phyloP scores from a whole-genome alignment of 345 rosid genomes.

The Reutealis trisperma region DNA sequence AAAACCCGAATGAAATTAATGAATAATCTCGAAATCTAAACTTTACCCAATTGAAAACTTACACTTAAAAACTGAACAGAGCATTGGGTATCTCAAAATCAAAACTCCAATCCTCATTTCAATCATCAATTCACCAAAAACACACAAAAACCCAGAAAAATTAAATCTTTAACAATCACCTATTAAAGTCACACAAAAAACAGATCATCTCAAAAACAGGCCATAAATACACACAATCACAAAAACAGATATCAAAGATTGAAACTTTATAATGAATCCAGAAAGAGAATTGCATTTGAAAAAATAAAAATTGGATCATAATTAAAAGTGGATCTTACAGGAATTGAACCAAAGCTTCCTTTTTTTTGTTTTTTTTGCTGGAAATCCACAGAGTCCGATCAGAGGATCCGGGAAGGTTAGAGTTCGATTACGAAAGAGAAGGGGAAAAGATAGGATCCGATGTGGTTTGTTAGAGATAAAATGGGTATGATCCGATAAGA shows the following conservation, averaged over 20 bases:
- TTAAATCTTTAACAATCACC: neutral
- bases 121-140: neutral
- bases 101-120: neutral
- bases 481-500: slow-evolving; percentile 16
- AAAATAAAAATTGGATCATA: neutral
- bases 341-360: slow-evolving; percentile 12
- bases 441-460: slow-evolving; percentile 32
- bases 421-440: slow-evolving; percentile 14
- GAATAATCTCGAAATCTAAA: neutral
- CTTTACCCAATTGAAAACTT: neutral
- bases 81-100: neutral
- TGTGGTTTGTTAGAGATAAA: slow-evolving; percentile 4
- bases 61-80: neutral
- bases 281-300: neutral
- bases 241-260: neutral
- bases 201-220: neutral
- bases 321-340: slow-evolving; percentile 16
- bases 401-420: slow-evolving; percentile 59
- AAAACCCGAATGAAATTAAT: neutral
- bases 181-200: neutral
- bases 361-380: neutral
- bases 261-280: neutral
- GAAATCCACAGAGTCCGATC: slow-evolving; percentile 42
- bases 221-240: neutral
- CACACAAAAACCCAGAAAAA: too few relatives aligned